Base-by-base conservation (phyloP, 2,329 filamentous ascomycete species). In the Botrytis hyacinthi region DNA sequence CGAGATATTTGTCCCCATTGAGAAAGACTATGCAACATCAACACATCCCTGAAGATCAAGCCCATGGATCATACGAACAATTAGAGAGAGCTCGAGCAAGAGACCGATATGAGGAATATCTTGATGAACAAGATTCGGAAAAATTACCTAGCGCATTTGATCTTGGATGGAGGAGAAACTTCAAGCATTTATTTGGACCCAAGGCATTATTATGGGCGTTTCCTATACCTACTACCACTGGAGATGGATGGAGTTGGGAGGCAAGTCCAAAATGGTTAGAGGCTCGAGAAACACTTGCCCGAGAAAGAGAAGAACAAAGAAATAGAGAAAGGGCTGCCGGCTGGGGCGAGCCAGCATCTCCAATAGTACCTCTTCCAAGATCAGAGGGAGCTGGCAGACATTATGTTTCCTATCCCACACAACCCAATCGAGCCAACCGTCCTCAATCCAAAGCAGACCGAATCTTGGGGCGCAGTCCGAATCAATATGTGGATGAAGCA, bases 211-310 rank as follows among this genome's bases (percentile, higher is more conserved):
- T 96, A 14, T 98, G 96, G 95, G 84, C 86, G 42, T 75, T 98
- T 1, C 96, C 96, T 0, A 84, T 98, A 63, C 90, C 88, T 82
- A 98, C 92, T 80, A 97, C 94, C 2, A 93, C 90, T 0, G 95
- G 95, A 48, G 93, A 99, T 81, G 96, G 96, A 35, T 99, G 95
- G 95, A 87, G 86, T 62, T 99, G 96, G 96, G 94, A 98, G 79
- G 88, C 95, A 0, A 97, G 90, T 79, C 87, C 89, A 1, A 89
- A 89, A 77, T 99, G 96, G 92, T 76, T 93, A 4, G 89, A 91
- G 51, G 92, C 91, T 6, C 86, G 91, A 61, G 90, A 94, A 9
- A 84, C 84, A 32, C 85, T 94, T n/a, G 83, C 84, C 7, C 77
- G 79, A 16, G 88, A 91, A 74, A 84, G 89, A 63, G 85, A 88